phyloP scores from a whole-genome alignment of 805 yeast species.

The Yarrowia keelungensis region DNA sequence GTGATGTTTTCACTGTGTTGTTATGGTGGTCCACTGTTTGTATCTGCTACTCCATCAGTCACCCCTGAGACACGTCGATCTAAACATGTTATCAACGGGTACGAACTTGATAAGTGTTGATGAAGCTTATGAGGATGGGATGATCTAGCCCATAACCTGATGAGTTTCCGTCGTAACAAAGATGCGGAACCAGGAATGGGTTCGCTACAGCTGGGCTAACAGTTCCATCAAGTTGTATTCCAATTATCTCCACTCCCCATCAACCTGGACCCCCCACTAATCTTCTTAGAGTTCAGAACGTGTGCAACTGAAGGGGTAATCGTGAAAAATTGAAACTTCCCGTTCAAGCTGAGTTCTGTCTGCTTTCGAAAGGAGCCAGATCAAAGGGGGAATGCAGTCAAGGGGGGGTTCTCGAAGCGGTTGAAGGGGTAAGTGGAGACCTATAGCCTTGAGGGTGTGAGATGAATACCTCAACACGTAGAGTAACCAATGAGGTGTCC shows the following conservation, averaged over 20 bases:
- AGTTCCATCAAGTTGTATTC: no score
- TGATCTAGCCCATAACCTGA: no score
- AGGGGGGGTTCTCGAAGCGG: background rate
- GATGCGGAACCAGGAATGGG: no score
- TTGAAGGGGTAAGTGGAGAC: background rate
- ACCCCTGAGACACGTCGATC: constrained; percentile 33
- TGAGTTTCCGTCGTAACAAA: no score
- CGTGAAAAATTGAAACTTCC: constrained; percentile 1
- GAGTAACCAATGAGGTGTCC: background rate
- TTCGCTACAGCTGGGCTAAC: no score
- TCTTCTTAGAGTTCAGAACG: background rate
- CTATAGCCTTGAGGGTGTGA: background rate
- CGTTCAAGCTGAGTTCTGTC: constrained; percentile 5
- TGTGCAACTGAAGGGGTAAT: constrained; percentile 2
- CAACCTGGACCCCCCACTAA: background rate
- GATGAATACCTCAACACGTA: background rate
- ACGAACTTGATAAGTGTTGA: background rate
- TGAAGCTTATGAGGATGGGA: background rate
- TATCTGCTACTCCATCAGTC: background rate
- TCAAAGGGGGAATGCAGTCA: background rate
- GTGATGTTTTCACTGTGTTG: background rate
- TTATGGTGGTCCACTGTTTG: background rate
- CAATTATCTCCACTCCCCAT: background rate
- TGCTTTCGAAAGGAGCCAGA: constrained; percentile 2
- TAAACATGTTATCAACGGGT: constrained; percentile 19